Base-by-base conservation (phyloP, 202 grass and related monocot genomes). In the Bolboschoenoplectus hybrid region DNA sequence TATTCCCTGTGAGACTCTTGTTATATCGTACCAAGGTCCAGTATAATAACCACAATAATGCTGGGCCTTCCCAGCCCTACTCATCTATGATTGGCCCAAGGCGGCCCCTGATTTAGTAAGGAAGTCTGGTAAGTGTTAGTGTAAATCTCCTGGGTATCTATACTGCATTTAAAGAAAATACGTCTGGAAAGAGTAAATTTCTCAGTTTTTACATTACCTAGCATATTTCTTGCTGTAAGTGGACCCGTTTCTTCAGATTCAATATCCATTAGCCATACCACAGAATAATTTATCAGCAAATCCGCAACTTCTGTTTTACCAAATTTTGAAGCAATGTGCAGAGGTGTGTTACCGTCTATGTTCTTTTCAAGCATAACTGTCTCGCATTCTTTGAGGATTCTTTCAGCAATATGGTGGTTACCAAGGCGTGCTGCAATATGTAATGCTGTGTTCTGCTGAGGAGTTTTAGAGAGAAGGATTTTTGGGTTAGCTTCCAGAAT, bases 291-390 rank as follows among this genome's bases (percentile, higher is more conserved):
- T 35, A 85, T 45, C 9, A 97, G 66, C 34, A 85, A 46, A 4
- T 47, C 10, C 0, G 55, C 87, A 36, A 90, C 78, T 16, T 87
- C 19, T 2, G 10, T 5, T 66, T 65, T 80, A 12, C 92, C 94
- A 7, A 32, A 38, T 85, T 74, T 84, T 12, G 86, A 89, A 19
- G 92, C 95, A 6, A 92, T 12, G 74, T 97, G 95, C 57, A 97
- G 74, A 46, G 95, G 86, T 52, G 92, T 97, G 69, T 97, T 88
- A 3, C 85, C 88, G 38, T 91, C 88, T 3, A 6, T 41, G 51
- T 94, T 94, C 67, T 11, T 57, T 77, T 32, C 60, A 35, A 74
- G 8, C 7, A 97, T 68, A 19, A 90, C 60, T n/a, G 60, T 63
- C 16, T 36, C 16, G 12, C 36, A 2, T 67, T 40, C 3, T 0